Percentiles rank a stretch among this genome's conserved stretches.
phyloP scores from a whole-genome alignment of 495 filamentous ascomycete species.

The Aspergillus avenaceus region DNA sequence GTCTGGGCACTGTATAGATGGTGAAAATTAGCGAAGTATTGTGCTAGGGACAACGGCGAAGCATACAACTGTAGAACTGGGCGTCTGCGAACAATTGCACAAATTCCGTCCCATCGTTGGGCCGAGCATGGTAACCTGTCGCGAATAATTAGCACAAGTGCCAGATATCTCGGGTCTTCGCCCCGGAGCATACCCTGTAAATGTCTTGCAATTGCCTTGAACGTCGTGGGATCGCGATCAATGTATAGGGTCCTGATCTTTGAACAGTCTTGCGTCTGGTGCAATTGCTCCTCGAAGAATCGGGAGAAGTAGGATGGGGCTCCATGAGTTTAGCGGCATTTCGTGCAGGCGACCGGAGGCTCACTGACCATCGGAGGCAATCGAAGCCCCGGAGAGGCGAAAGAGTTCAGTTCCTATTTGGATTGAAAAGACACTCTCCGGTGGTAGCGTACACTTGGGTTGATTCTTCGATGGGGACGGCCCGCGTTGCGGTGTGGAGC shows the following conservation, averaged over 20 bases:
- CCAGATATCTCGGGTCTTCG: background rate
- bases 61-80: constrained; percentile 84
- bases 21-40: too few species aligned
- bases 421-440: constrained; percentile 79
- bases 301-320: constrained; percentile 97
- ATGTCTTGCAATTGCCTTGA: constrained; percentile 84
- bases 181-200: constrained; percentile 60
- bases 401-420: constrained; percentile 93
- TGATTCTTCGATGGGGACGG: background rate
- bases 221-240: constrained; percentile 88
- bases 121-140: constrained; percentile 76
- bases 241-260: constrained; percentile 77
- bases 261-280: constrained; percentile 54
- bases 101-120: constrained; percentile 78
- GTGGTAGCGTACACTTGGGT: constrained; percentile 37
- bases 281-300: constrained; percentile 85
- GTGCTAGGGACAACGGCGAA: too few species aligned
- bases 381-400: constrained; percentile 87
- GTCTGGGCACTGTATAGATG: constrained; percentile 77
- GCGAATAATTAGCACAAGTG: background rate
- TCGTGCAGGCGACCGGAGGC: background rate
- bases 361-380: constrained; percentile 89
- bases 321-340: constrained; percentile 53
- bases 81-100: constrained; percentile 93
- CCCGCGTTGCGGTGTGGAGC: background rate